Conservation (phyloP, 2,329 filamentous ascomycete species). For the Scytalidium sp. region DNA sequence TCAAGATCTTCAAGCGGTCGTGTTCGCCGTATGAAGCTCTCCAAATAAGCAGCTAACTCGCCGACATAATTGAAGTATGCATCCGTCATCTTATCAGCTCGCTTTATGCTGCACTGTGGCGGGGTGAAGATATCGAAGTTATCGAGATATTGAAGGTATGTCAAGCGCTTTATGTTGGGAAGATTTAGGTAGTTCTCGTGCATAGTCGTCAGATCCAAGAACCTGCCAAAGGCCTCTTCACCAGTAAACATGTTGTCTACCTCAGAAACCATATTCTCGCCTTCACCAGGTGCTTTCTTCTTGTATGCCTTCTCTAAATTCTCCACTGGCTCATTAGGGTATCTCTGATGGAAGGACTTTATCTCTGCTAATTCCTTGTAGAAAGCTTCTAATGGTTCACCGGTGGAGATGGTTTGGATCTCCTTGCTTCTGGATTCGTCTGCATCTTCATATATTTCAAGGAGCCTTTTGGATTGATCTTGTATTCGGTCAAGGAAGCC, state of each 20-base stretch:
- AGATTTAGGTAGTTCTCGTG: constrained; percentile 92
- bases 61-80: constrained; percentile 89
- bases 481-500: constrained; percentile 87
- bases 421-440: constrained; percentile 72
- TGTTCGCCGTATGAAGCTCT: constrained; percentile 81
- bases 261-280: constrained; percentile 60
- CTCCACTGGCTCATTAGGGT: constrained; percentile 92
- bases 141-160: constrained; percentile 91
- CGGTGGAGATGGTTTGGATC: constrained; percentile 77
- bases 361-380: constrained; percentile 80
- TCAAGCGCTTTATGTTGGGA: constrained; percentile 77
- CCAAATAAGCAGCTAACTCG: constrained; percentile 76
- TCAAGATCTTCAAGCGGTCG: constrained; percentile 84
- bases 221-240: constrained; percentile 90
- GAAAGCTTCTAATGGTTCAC: constrained; percentile 87
- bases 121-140: constrained; percentile 82
- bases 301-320: constrained; percentile 94
- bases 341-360: constrained; percentile 83
- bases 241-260: constrained; percentile 93
- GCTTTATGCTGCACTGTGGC: constrained; percentile 70
- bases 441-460: constrained; percentile 81
- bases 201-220: constrained; percentile 79
- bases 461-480: constrained; percentile 74
- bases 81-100: constrained; percentile 84
- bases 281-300: constrained; percentile 60